Base-by-base conservation (phyloP, 164 flowering plant genomes). In the Euptelea pleiosperma region DNA sequence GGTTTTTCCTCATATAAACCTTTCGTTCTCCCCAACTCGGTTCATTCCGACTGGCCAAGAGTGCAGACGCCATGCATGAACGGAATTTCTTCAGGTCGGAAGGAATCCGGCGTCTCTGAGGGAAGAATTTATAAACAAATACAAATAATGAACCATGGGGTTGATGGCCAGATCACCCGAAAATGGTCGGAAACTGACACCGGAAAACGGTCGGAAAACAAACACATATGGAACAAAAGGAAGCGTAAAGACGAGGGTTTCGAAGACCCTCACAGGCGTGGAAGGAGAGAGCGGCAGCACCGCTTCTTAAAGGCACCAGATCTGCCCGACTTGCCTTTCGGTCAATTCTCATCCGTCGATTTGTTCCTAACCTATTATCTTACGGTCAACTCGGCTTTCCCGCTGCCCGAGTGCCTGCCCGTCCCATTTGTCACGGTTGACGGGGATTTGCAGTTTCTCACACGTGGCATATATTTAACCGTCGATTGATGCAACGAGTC, bases 1-100 rank as follows among this genome's bases (percentile, higher is more conserved):
- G 63, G 70, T 58, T 60, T 61, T 75, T 75, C 68, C 77, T 74
- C 79, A 58, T 72, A 55, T 70, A 77, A 30, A 68, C 73, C 61
- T 70, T 70, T 5, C 58, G 37, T 50, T 75, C 74, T 31, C 67
- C 76, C 71, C 75, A 73, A 33, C 25, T 44, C n/a, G 73, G 71
- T 58, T 70, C 73, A 68, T 70, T 70, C 25, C 65, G 62, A 51
- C 70, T 64, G 2, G 68, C 68, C 16, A 76, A 52, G 48, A 76
- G 60, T 9, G 79, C 75, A 9, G 79, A 73, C 50, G 77, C 79
- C 79, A 76, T 76, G 39, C 57, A 62, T 22, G 57, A 8, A 37
- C 15, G 35, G 29, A 40, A 19, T n/a, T 30, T 14, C 15, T 10
- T 30, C 58, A 12, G 54, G 25, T 34, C 45, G 29, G 52, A 8